These are phyloP conservation scores for Myxozyma nipponensis DNA, from an alignment of 805 yeast genomes.

Conservation along the genomic window DNA sequence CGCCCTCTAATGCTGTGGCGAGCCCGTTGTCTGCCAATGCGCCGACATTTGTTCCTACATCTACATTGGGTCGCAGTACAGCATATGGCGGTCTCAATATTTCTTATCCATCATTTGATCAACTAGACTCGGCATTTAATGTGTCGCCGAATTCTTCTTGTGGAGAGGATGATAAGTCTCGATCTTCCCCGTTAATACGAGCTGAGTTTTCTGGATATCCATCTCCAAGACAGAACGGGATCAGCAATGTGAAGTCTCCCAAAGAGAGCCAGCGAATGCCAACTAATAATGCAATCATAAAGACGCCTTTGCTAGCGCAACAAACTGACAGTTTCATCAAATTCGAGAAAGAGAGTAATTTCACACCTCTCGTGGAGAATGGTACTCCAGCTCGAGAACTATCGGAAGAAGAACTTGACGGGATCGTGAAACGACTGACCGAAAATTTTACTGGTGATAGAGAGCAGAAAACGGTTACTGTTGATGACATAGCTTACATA, in stretches of 20 bases:
- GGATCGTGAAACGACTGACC: constrained; percentile 20
- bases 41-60: constrained; percentile 5
- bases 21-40: constrained; percentile 15
- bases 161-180: too few species aligned
- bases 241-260: constrained; percentile 11
- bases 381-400: constrained; percentile 18
- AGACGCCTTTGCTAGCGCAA: neutral
- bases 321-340: neutral
- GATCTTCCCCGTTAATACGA: neutral
- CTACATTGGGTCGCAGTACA: neutral
- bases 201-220: constrained; percentile 1
- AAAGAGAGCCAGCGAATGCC: constrained; percentile 24
- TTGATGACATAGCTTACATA: too few species aligned
- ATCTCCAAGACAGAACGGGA: neutral
- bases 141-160: too few species aligned
- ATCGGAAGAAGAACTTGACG: constrained; percentile 16
- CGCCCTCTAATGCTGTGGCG: neutral
- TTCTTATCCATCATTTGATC: neutral
- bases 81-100: constrained; percentile 5
- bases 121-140: constrained; percentile 1
- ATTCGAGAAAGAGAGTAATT: neutral
- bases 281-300: constrained; percentile 16
- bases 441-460: neutral
- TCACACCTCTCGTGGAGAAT: constrained; percentile 22
- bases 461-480: constrained; percentile 18